Percentiles rank a stretch among this genome's conserved stretches.
phyloP scores from a whole-genome alignment of 768 basidiomycete species.

The Phlebiopsis flavidoalba region DNA sequence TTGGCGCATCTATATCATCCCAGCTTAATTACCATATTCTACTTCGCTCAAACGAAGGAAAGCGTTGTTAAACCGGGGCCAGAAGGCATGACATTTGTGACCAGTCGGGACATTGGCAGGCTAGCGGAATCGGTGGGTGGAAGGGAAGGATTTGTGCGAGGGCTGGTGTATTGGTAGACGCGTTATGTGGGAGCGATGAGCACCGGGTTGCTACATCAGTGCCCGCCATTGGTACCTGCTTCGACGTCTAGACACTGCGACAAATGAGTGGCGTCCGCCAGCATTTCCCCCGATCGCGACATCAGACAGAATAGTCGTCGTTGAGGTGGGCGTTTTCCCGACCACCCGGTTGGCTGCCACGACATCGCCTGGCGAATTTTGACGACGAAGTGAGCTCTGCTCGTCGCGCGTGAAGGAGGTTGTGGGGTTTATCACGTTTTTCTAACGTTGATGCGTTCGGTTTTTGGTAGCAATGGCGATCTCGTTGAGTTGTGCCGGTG shows the following conservation, averaged over 20 bases:
- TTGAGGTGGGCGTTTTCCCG: neutral
- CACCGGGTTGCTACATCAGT: no score
- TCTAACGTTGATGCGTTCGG: no score
- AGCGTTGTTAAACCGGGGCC: slow-evolving; percentile 7
- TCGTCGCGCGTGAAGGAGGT: neutral
- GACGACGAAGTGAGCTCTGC: neutral
- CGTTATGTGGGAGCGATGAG: no score
- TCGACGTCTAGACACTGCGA: no score
- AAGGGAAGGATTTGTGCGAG: slow-evolving; percentile 4
- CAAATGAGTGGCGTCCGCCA: neutral
- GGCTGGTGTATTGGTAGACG: neutral
- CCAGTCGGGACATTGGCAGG: neutral
- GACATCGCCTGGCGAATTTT: neutral
- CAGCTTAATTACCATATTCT: no score
- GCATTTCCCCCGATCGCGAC: neutral
- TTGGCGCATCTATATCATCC: no score
- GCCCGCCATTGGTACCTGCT: no score
- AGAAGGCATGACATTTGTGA: neutral
- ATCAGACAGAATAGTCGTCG: neutral
- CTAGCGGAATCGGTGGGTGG: slow-evolving; percentile 3
- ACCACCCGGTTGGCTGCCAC: neutral
- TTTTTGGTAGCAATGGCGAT: no score
- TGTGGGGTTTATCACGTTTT: no score
- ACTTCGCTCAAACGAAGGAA: slow-evolving; percentile 12
- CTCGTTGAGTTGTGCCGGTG: no score